A percentile compares a stretch with the other conserved stretches of the same genome.
phyloP scores from a whole-genome alignment of 1,139 yeast species.

The Magnusiomyces paraingens region DNA sequence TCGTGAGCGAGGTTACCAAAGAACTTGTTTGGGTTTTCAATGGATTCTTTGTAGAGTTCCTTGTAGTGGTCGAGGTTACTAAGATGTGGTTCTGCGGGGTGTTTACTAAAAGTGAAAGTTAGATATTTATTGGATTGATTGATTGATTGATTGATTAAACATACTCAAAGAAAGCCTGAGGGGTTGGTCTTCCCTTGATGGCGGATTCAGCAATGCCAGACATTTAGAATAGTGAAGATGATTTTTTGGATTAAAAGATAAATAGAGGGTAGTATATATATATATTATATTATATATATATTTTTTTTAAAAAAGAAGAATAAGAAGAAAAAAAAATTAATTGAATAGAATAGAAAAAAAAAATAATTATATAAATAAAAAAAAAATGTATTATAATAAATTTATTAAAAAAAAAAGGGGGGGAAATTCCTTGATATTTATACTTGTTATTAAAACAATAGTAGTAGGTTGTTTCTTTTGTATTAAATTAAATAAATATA shows the following conservation, averaged over 20 bases:
- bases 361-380: not conserved
- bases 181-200: slow-evolving; percentile 57
- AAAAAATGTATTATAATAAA: not conserved
- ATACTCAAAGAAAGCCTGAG: slow-evolving; percentile 64
- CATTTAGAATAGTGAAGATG: slow-evolving; percentile 1
- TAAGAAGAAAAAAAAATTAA: not conserved
- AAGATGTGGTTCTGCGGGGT: slow-evolving; percentile 45
- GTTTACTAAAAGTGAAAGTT: slow-evolving; percentile 20
- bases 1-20: slow-evolving; percentile 57
- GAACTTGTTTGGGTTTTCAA: slow-evolving; percentile 57
- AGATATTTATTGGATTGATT: not conserved
- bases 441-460: not conserved
- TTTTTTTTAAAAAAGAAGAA: not conserved
- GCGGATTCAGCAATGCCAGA: slow-evolving; percentile 72
- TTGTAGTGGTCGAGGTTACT: slow-evolving; percentile 51
- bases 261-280: not conserved
- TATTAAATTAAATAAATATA: too few relatives aligned
- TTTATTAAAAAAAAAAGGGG: slow-evolving; percentile 3
- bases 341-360: slow-evolving; percentile 1
- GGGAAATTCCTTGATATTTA: not conserved
- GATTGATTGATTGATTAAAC: slow-evolving; percentile 11
- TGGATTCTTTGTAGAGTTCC: slow-evolving; percentile 56
- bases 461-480: not conserved
- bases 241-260: not conserved
- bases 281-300: too few relatives aligned